Evolutionary conservation across 208 protist species (phyloP).

Genomic region (Leishmania arabica): DNA sequence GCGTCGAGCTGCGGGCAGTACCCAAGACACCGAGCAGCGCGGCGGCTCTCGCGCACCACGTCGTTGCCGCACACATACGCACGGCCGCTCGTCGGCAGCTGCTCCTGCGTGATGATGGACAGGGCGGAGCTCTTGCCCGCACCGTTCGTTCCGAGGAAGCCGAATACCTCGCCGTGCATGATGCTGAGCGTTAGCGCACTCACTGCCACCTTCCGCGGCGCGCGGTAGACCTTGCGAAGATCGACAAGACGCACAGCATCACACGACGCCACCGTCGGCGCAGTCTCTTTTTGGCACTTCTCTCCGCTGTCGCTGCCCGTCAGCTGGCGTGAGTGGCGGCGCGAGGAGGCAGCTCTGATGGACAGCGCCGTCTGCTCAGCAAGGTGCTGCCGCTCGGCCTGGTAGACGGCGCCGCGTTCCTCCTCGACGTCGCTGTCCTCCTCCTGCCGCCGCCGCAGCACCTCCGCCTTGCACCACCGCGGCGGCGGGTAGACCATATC

Average conservation of each 20-base stretch:
- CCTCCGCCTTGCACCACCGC: constrained; percentile 12
- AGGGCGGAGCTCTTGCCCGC: constrained; percentile 87
- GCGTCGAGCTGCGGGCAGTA: constrained; percentile 97
- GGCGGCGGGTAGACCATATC: constrained; percentile 23
- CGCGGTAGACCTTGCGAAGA: constrained; percentile 39
- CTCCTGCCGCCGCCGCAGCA: constrained; percentile 11
- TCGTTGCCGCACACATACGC: constrained; percentile 60
- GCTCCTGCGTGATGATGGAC: constrained; percentile 80
- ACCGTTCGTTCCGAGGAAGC: constrained; percentile 87
- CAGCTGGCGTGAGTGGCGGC: background rate
- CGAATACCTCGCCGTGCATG: constrained; percentile 75
- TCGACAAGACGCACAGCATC: constrained; percentile 47
- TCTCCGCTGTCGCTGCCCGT: constrained; percentile 2
- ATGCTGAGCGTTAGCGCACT: constrained; percentile 69
- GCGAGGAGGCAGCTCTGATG: background rate
- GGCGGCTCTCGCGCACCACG: constrained; percentile 39
- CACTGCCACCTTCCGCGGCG: constrained; percentile 48
- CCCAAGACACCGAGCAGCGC: constrained; percentile 75
- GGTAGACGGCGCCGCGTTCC: constrained; percentile 47
- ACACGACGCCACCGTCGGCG: background rate
- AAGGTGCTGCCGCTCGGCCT: constrained; percentile 17
- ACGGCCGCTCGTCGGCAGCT: constrained; percentile 61
- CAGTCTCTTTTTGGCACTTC: background rate
- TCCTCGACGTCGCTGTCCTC: constrained; percentile 62
- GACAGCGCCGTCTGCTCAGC: background rate